phyloP scores from a whole-genome alignment of 2,329 filamentous ascomycete genomes.

The Cladosporium sp. region DNA sequence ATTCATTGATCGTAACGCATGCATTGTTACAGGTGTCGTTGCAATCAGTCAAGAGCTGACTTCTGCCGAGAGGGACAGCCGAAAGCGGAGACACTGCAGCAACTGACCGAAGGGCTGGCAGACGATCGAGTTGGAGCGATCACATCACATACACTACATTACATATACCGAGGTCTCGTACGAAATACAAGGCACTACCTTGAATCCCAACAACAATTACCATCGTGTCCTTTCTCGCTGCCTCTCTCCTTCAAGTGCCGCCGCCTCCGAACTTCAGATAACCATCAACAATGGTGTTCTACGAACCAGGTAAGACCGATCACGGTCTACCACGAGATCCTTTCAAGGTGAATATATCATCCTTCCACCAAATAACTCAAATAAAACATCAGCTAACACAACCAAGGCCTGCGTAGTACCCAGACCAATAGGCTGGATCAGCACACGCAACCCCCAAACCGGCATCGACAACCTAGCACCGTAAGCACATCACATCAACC shows the following conservation, averaged over 20 bases:
- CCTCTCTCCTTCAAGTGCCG: not conserved
- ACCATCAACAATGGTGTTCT: constrained; percentile 45
- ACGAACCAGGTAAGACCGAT: constrained; percentile 49
- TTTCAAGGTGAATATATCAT: constrained; percentile 41
- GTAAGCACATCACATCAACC: not conserved
- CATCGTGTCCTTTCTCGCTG: not conserved
- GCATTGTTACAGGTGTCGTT: too few species aligned
- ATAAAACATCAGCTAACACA: not conserved
- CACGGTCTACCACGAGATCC: constrained; percentile 51
- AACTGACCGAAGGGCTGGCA: not conserved
- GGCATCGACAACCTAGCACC: constrained; percentile 54
- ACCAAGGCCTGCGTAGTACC: constrained; percentile 54
- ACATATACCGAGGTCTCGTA: not conserved
- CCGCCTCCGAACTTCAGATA: not conserved
- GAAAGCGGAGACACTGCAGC: not conserved
- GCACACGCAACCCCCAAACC: constrained; percentile 39
- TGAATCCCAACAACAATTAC: not conserved
- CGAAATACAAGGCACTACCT: not conserved
- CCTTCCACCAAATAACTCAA: not conserved
- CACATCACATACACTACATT: not conserved
- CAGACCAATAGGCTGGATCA: constrained; percentile 60
- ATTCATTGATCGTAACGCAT: too few species aligned
- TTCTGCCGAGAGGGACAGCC: not conserved
- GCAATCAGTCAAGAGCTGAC: too few species aligned
- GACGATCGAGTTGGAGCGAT: not conserved